Percentiles rank a stretch among this genome's conserved stretches.
Conservation (phyloP, 2,329 filamentous ascomycete genomes). For the Aspergillus ochraceus region DNA sequence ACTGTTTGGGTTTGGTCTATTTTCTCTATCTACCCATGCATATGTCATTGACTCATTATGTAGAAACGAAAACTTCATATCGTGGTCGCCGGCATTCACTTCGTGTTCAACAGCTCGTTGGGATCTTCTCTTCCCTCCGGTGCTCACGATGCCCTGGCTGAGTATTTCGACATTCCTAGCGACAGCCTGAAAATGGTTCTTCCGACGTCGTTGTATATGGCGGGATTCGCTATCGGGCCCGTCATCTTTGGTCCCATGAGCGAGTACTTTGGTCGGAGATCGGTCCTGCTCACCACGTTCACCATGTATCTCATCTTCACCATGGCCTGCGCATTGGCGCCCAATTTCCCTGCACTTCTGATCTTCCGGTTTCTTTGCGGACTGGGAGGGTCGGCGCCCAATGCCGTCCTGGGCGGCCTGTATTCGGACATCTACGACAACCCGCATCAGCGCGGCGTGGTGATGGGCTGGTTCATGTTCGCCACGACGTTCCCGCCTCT, state of each 20-base stretch:
- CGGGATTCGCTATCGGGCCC: slow-evolving; percentile 35
- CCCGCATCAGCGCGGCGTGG: slow-evolving; percentile 29
- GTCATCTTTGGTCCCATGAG: slow-evolving; percentile 40
- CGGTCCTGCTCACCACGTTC: slow-evolving; percentile 50
- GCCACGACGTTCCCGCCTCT: slow-evolving; percentile 34
- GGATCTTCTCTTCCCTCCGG: slow-evolving; percentile 21
- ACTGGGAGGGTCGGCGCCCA: slow-evolving; percentile 37
- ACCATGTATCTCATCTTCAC: slow-evolving; percentile 36
- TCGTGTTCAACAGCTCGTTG: slow-evolving; percentile 20
- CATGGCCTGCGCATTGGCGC: slow-evolving; percentile 40
- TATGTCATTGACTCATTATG: not conserved
- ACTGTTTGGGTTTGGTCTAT: not conserved
- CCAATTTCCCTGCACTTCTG: slow-evolving; percentile 36
- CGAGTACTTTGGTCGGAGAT: slow-evolving; percentile 37
- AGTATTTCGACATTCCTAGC: slow-evolving; percentile 13
- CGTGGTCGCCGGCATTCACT: slow-evolving; percentile 15
- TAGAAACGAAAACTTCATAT: slow-evolving; percentile 14
- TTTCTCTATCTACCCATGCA: not conserved
- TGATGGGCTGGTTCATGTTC: slow-evolving; percentile 21
- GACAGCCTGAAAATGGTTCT: slow-evolving; percentile 27
- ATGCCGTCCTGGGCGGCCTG: slow-evolving; percentile 39
- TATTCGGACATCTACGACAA: slow-evolving; percentile 43
- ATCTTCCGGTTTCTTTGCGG: slow-evolving; percentile 44
- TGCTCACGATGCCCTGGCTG: slow-evolving; percentile 15
- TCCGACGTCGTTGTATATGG: slow-evolving; percentile 31